Percentiles rank a stretch among this genome's conserved stretches.
Conservation (phyloP, 2,329 filamentous ascomycete genomes). For the Sporothrix sp. region DNA sequence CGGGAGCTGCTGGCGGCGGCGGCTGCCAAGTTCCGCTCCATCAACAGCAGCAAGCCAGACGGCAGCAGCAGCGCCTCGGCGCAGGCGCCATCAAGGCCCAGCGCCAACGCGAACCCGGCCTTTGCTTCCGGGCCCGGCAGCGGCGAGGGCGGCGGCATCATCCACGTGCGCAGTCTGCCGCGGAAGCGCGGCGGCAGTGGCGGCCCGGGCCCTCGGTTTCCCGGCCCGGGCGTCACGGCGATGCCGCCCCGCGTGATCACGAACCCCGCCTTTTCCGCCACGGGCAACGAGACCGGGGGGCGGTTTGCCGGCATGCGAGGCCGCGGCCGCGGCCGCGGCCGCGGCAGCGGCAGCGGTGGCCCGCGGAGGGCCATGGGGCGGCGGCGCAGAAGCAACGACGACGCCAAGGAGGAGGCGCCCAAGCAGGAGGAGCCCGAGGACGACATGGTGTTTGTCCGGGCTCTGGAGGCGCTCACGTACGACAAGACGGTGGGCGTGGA, state of each 20-base stretch:
- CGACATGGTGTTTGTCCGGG: too few species aligned
- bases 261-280: neutral
- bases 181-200: constrained; percentile 5
- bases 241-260: neutral
- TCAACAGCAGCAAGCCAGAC: constrained; percentile 8
- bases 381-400: neutral
- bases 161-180: constrained; percentile 23
- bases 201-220: constrained; percentile 1
- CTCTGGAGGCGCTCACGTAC: too few species aligned
- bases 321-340: neutral
- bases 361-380: neutral
- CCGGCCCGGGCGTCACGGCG: constrained; percentile 1
- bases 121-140: too few species aligned
- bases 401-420: constrained; percentile 6
- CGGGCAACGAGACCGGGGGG: too few species aligned
- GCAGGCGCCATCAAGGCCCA: neutral
- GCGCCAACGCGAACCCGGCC: neutral
- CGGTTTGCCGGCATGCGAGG: too few species aligned
- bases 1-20: constrained; percentile 19
- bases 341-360: constrained; percentile 1
- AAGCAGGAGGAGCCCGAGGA: neutral
- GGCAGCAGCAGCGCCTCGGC: neutral
- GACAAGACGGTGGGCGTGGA: constrained; percentile 23
- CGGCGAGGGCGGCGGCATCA: constrained; percentile 14
- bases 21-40: constrained; percentile 19